These are phyloP conservation scores for Gynochthodes officinalis DNA, from an alignment of 257 asterid genomes.

Conservation along the genomic window DNA sequence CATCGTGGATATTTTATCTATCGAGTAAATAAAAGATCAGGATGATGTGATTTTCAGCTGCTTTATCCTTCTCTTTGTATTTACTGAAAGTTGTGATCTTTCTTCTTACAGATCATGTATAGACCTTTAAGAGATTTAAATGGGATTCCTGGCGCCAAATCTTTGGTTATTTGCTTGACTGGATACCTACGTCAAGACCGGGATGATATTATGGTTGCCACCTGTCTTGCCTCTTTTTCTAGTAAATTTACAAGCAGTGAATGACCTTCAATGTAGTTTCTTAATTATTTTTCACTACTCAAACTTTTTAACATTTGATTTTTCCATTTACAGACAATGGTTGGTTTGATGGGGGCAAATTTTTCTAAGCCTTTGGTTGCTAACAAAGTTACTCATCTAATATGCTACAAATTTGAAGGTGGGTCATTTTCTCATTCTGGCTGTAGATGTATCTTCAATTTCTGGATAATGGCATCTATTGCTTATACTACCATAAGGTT, in stretches of 20 bases:
- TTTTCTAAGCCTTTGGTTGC: constrained; percentile 84
- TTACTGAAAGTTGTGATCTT: constrained; percentile 6
- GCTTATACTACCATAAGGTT: not conserved
- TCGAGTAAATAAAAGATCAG: not conserved
- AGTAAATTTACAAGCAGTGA: not conserved
- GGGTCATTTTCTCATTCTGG: constrained; percentile 22
- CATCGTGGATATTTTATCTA: not conserved
- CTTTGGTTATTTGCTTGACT: constrained; percentile 72
- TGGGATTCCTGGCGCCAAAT: constrained; percentile 84
- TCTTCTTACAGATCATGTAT: constrained; percentile 60
- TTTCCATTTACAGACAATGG: constrained; percentile 62
- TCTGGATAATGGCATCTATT: not conserved
- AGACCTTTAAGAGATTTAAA: constrained; percentile 60
- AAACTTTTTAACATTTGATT: constrained; percentile 15
- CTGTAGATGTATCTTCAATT: not conserved
- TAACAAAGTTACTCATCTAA: constrained; percentile 78
- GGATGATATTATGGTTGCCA: constrained; percentile 76
- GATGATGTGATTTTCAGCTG: not conserved
- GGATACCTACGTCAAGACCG: constrained; percentile 77
- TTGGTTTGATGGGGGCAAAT: constrained; percentile 83
- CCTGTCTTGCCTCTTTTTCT: constrained; percentile 16
- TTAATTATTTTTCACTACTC: not conserved
- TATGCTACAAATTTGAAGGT: constrained; percentile 98
- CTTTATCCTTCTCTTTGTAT: not conserved
- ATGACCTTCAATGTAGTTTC: not conserved